Percentiles rank a stretch among this genome's conserved stretches.
phyloP scores from a whole-genome alignment of 202 grass and related monocot species.

The Dendrocalamus latiflorus region DNA sequence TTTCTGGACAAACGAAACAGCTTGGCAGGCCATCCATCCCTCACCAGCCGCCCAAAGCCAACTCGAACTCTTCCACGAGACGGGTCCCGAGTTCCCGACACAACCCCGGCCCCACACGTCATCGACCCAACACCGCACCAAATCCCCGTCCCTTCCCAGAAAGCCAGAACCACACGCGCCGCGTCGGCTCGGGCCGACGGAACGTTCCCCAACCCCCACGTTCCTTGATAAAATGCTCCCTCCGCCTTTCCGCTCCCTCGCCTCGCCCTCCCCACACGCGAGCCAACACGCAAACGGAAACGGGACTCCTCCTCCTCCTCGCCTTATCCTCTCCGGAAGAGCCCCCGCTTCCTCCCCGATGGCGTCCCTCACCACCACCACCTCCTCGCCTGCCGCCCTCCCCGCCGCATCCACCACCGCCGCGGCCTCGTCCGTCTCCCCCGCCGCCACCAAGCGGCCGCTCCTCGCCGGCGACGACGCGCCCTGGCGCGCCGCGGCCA shows the following conservation, averaged over 20 bases:
- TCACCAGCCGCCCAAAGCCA: neutral
- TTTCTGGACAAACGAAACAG: neutral
- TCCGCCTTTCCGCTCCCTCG: neutral
- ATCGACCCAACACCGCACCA: neutral
- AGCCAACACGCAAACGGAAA: slow-evolving; percentile 38
- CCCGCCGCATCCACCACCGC: slow-evolving; percentile 34
- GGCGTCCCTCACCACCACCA: slow-evolving; percentile 55
- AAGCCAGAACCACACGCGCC: slow-evolving; percentile 8
- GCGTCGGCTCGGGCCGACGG: slow-evolving; percentile 17
- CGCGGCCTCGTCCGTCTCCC: slow-evolving; percentile 31
- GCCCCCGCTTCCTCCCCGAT: slow-evolving; percentile 14
- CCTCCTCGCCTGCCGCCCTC: slow-evolving; percentile 47
- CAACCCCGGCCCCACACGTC: neutral
- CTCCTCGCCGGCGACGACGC: slow-evolving; percentile 85
- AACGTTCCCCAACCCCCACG: neutral
- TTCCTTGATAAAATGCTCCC: neutral
- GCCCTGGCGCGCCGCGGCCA: slow-evolving; percentile 63
- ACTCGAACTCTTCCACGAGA: neutral
- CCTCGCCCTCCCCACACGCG: slow-evolving; percentile 26
- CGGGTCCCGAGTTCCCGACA: neutral
- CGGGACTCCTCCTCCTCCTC: neutral
- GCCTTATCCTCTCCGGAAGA: slow-evolving; percentile 33
- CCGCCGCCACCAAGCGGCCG: slow-evolving; percentile 45
- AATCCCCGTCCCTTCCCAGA: slow-evolving; percentile 1
- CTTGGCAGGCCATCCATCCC: too few species aligned